Conservation (phyloP, 2,329 filamentous ascomycete genomes). For the Fonsecaea nubica region DNA sequence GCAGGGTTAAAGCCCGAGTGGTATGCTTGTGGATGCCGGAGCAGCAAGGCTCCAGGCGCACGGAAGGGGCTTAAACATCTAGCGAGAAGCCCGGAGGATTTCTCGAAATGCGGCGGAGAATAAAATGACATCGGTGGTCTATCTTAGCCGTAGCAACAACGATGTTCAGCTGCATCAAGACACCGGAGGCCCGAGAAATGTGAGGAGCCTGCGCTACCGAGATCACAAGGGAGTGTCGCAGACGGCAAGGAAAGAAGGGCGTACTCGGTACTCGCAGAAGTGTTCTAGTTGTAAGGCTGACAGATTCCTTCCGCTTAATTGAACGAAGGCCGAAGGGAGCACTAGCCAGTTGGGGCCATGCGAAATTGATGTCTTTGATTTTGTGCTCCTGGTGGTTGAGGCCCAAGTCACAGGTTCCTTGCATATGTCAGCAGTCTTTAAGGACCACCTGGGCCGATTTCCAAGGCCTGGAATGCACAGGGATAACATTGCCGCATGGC, state of each 20-base stretch:
- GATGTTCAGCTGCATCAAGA: not conserved
- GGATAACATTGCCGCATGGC: constrained; percentile 1
- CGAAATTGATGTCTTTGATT: constrained; percentile 37
- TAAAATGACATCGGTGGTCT: constrained; percentile 14
- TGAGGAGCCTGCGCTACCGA: constrained; percentile 14
- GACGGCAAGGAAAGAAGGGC: not conserved
- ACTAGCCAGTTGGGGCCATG: constrained; percentile 13
- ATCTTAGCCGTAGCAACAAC: constrained; percentile 4
- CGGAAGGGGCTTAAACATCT: not conserved
- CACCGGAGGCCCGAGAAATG: not conserved
- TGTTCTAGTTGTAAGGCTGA: not conserved
- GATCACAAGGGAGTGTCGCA: constrained; percentile 17
- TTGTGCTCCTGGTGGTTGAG: constrained; percentile 24
- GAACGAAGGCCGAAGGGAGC: not conserved
- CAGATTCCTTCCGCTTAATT: not conserved
- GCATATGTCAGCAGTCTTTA: constrained; percentile 21
- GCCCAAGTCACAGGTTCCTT: constrained; percentile 11
- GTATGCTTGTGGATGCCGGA: constrained; percentile 9
- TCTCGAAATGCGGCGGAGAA: constrained; percentile 16
- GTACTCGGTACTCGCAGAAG: not conserved
- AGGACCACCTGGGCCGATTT: constrained; percentile 1
- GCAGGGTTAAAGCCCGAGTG: constrained; percentile 18
- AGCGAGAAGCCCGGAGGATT: constrained; percentile 16
- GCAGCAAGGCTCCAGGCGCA: not conserved
- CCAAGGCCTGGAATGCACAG: not conserved